A percentile compares a stretch with the other conserved stretches of the same genome.
Evolutionary conservation across 2,329 filamentous ascomycete species (phyloP).

Genomic region (Cladosporium sp.): DNA sequence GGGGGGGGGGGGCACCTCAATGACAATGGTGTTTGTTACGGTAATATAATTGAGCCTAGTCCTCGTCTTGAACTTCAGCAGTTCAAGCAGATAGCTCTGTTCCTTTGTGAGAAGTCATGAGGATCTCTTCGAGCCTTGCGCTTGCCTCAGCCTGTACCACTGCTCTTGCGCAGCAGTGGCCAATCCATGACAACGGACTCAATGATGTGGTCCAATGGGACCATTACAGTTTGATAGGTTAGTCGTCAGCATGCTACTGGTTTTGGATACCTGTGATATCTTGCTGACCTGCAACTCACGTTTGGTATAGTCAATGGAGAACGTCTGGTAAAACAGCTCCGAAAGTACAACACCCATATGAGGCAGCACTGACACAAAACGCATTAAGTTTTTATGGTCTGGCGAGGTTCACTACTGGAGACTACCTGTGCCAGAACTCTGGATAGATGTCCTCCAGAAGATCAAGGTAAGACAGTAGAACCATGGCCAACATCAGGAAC

Average conservation of each 20-base stretch:
- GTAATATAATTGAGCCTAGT: neutral
- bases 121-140: slow-evolving; percentile 1
- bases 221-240: slow-evolving; percentile 60
- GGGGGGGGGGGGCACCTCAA: neutral
- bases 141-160: slow-evolving; percentile 6
- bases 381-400: slow-evolving; percentile 56
- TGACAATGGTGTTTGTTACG: neutral
- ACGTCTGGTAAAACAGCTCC: slow-evolving; percentile 39
- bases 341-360: neutral
- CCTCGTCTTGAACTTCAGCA: neutral
- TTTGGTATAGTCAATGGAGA: slow-evolving; percentile 60
- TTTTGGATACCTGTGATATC: neutral
- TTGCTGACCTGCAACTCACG: neutral
- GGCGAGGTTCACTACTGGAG: slow-evolving; percentile 74
- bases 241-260: neutral
- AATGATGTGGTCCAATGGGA: slow-evolving; percentile 48
- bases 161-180: slow-evolving; percentile 42
- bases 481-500: too few relatives aligned
- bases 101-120: slow-evolving; percentile 1
- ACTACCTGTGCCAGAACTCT: slow-evolving; percentile 63
- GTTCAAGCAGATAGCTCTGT: neutral
- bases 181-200: slow-evolving; percentile 51
- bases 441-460: slow-evolving; percentile 78
- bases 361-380: neutral
- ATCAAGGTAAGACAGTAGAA: slow-evolving; percentile 57